phyloP scores from a whole-genome alignment of 345 rosid genomes.

The Rhizophora apiculata region DNA sequence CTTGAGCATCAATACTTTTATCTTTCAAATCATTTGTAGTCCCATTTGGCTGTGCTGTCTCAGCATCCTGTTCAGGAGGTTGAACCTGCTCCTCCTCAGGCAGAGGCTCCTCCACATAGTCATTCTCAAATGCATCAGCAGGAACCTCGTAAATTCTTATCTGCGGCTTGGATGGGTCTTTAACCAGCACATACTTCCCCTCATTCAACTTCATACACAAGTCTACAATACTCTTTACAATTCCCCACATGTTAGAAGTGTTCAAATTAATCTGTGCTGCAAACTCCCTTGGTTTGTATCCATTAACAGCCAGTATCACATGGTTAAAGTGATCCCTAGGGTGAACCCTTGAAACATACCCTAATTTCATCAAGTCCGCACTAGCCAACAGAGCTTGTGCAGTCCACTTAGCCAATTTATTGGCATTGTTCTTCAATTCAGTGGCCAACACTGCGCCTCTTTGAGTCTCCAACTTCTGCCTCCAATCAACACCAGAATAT shows the following conservation, averaged over 20 bases:
- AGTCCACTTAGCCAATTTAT: constrained; percentile 95
- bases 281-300: constrained; percentile 87
- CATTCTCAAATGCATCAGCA: constrained; percentile 94
- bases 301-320: constrained; percentile 79
- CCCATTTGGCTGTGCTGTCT: constrained; percentile 46
- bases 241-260: constrained; percentile 93
- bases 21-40: constrained; percentile 48
- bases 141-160: constrained; percentile 97
- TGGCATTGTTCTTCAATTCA: constrained; percentile 93
- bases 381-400: constrained; percentile 84
- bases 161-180: constrained; percentile 93
- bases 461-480: constrained; percentile 97
- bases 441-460: constrained; percentile 96
- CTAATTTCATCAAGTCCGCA: constrained; percentile 97
- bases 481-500: constrained; percentile 97
- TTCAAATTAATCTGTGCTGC: constrained; percentile 88
- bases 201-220: constrained; percentile 90
- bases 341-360: constrained; percentile 93
- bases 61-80: constrained; percentile 63
- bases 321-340: constrained; percentile 98
- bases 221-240: constrained; percentile 88
- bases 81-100: constrained; percentile 87
- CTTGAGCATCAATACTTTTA: constrained; percentile 40
- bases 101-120: constrained; percentile 90
- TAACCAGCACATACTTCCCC: constrained; percentile 88